These are phyloP conservation scores for Bothia castanella DNA, from an alignment of 1,284 basidiomycete species.

Conservation along the genomic window DNA sequence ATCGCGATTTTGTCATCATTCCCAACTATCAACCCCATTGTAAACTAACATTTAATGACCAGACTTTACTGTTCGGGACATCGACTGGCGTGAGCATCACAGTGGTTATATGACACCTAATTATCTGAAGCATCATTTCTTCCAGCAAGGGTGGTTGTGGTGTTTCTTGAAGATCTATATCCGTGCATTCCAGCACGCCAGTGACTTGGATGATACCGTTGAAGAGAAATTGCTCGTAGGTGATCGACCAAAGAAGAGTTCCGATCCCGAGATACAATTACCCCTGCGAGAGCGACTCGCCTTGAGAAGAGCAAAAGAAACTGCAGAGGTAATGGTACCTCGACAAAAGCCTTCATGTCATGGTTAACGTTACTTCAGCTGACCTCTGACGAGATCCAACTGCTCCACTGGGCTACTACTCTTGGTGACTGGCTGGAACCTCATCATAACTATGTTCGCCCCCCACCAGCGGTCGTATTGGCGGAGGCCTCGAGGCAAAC, in stretches of 20 bases:
- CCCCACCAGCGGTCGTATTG: slow-evolving; percentile 61
- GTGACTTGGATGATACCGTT: slow-evolving; percentile 70
- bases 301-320: slow-evolving; percentile 48
- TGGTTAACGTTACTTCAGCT: slow-evolving; percentile 41
- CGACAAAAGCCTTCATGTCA: background rate
- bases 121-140: slow-evolving; percentile 5
- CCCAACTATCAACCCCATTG: slow-evolving; percentile 68
- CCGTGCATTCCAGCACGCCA: slow-evolving; percentile 66
- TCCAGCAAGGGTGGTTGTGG: slow-evolving; percentile 64
- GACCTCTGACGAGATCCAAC: slow-evolving; percentile 54
- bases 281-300: slow-evolving; percentile 56
- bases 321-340: slow-evolving; percentile 45
- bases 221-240: slow-evolving; percentile 76
- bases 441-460: slow-evolving; percentile 67
- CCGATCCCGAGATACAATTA: slow-evolving; percentile 46
- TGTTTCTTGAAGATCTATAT: slow-evolving; percentile 74
- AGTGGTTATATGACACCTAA: background rate
- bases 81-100: slow-evolving; percentile 52
- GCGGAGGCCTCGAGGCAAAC: slow-evolving; percentile 69
- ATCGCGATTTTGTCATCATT: slow-evolving; percentile 77
- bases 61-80: slow-evolving; percentile 63
- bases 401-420: slow-evolving; percentile 56
- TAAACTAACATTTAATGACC: slow-evolving; percentile 52
- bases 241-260: slow-evolving; percentile 66
- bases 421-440: slow-evolving; percentile 71